Conservation (phyloP, 768 basidiomycete species). For the Agrocybe praecox region DNA sequence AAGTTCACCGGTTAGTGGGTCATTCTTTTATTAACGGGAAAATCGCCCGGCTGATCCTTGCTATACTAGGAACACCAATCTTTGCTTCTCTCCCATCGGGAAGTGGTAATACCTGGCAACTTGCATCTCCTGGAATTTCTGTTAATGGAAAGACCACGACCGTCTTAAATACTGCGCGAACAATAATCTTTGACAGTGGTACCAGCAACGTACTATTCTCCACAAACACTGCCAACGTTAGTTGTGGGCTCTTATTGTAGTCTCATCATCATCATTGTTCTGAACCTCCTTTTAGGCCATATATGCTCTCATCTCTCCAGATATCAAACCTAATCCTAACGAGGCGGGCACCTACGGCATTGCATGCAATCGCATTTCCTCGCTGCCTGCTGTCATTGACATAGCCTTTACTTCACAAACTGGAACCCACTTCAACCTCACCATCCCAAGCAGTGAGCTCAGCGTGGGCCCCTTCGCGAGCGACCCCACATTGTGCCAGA, state of each 20-base stretch:
- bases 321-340: constrained; percentile 52
- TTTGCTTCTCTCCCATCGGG: constrained; percentile 42
- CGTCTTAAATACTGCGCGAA: constrained; percentile 38
- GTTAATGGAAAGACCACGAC: constrained; percentile 56
- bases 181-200: constrained; percentile 59
- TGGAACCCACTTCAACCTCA: constrained; percentile 54
- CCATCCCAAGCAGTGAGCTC: constrained; percentile 58
- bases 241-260: not conserved
- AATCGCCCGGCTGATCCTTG: constrained; percentile 10
- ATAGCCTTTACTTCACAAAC: constrained; percentile 54
- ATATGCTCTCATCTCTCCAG: constrained; percentile 58
- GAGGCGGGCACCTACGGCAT: constrained; percentile 60
- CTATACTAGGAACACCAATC: constrained; percentile 37
- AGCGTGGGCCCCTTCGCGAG: constrained; percentile 59
- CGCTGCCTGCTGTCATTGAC: constrained; percentile 53
- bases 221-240: constrained; percentile 48
- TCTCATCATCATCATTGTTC: not conserved
- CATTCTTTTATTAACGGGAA: constrained; percentile 11
- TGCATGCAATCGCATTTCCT: constrained; percentile 45
- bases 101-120: constrained; percentile 43
- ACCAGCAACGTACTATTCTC: constrained; percentile 58
- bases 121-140: constrained; percentile 44
- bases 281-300: constrained; percentile 38
- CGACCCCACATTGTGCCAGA: constrained; percentile 52
- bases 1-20: constrained; percentile 47